Conservation (phyloP, 2,329 filamentous ascomycete species). For the Alternaria panax region DNA sequence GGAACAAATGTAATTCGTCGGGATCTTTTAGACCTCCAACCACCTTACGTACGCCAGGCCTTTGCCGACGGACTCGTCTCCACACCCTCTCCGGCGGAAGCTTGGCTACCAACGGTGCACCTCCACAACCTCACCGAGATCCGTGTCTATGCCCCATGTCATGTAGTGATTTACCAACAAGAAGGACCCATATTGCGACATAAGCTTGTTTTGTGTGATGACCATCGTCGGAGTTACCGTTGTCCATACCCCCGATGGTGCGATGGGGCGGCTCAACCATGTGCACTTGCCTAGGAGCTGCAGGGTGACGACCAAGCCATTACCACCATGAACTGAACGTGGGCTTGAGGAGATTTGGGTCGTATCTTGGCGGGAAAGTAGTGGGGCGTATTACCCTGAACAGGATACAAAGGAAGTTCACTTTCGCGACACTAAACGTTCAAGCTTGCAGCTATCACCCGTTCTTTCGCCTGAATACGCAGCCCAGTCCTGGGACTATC, state of each 20-base stretch:
- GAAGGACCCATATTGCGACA: constrained; percentile 4
- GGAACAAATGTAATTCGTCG: constrained; percentile 26
- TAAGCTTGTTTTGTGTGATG: constrained; percentile 13
- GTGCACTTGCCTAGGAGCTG: not conserved
- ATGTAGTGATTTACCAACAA: not conserved
- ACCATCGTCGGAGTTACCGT: not conserved
- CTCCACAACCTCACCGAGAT: constrained; percentile 3
- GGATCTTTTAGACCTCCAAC: constrained; percentile 2
- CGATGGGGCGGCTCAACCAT: constrained; percentile 4
- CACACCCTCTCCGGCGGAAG: constrained; percentile 32
- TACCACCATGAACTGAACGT: constrained; percentile 9
- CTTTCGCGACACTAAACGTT: not conserved
- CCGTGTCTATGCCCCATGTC: not conserved
- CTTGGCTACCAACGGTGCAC: constrained; percentile 29
- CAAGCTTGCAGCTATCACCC: not conserved
- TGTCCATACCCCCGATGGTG: not conserved
- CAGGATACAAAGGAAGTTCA: constrained; percentile 27
- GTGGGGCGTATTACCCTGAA: constrained; percentile 11
- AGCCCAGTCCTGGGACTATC: not conserved
- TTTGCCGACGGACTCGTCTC: constrained; percentile 21
- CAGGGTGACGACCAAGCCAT: constrained; percentile 1
- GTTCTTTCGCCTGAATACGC: not conserved
- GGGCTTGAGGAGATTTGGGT: constrained; percentile 4
- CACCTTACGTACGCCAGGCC: constrained; percentile 39
- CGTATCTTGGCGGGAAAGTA: constrained; percentile 28